phyloP scores from a whole-genome alignment of 441 rosid genomes.

The Populus trichocarpa region DNA sequence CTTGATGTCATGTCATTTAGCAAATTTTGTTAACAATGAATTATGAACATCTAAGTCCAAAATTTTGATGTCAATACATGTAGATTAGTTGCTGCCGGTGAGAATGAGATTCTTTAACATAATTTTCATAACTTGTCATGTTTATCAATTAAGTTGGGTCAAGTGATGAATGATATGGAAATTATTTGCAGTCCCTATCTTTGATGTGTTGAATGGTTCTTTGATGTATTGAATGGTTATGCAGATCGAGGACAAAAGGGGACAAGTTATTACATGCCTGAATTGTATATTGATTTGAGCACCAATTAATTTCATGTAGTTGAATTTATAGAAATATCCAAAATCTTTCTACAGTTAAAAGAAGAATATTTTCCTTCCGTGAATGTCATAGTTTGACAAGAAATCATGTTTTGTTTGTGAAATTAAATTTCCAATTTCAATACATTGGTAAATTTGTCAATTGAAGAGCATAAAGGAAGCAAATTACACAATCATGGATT shows the following conservation, averaged over 20 bases:
- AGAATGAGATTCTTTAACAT: not conserved
- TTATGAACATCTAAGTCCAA: not conserved
- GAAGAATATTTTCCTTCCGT: not conserved
- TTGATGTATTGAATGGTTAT: not conserved
- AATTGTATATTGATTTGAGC: not conserved
- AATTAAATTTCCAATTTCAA: not conserved
- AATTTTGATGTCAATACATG: not conserved
- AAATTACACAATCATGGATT: not conserved
- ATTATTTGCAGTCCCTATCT: not conserved
- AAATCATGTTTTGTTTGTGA: not conserved
- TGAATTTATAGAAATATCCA: not conserved
- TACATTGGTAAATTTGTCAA: not conserved
- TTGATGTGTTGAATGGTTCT: no score
- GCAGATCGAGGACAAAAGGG: not conserved
- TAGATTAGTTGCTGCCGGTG: not conserved
- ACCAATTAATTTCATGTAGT: not conserved
- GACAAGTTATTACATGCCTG: not conserved
- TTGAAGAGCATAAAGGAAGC: not conserved
- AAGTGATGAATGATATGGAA: not conserved
- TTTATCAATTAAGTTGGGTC: not conserved
- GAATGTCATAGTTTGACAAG: not conserved
- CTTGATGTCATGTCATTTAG: not conserved
- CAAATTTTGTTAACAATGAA: not conserved
- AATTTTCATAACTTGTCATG: not conserved
- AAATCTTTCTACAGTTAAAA: not conserved